phyloP scores from a whole-genome alignment of 2,329 filamentous ascomycete species.

The Colletotrichum destructivum region DNA sequence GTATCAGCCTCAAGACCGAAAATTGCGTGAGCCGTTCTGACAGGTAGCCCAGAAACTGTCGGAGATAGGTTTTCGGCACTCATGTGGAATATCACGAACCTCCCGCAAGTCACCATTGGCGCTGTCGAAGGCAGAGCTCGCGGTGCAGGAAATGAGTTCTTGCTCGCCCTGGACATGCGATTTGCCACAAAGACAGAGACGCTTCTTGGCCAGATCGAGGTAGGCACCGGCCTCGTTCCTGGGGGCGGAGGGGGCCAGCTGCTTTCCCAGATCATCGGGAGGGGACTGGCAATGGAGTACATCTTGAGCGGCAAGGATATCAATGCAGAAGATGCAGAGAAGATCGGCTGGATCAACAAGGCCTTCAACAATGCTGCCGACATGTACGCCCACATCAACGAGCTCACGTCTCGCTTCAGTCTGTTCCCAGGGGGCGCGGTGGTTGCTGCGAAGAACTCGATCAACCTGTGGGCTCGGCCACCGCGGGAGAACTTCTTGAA shows the following conservation, averaged over 20 bases:
- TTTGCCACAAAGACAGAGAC: background rate
- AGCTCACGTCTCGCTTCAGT: background rate
- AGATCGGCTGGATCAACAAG: conserved; percentile 27
- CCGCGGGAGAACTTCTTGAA: background rate
- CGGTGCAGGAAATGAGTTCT: conserved; percentile 10
- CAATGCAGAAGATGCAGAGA: conserved; percentile 3
- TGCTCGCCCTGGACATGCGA: conserved; percentile 18
- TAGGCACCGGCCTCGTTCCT: conserved; percentile 15
- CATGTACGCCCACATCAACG: conserved; percentile 6
- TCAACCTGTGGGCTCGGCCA: background rate
- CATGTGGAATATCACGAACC: conserved; percentile 6
- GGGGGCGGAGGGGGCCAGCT: conserved; percentile 19
- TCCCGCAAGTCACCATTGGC: conserved; percentile 16
- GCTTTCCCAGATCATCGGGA: conserved; percentile 6
- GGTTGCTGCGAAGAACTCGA: background rate
- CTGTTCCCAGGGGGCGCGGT: background rate
- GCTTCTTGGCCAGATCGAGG: conserved; percentile 13
- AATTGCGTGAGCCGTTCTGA: background rate
- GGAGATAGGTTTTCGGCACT: background rate
- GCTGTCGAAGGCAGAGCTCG: conserved; percentile 14
- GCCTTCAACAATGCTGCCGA: conserved; percentile 12
- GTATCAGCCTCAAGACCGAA: background rate
- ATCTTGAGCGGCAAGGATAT: conserved; percentile 22
- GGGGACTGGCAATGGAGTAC: conserved; percentile 12
- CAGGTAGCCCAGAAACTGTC: background rate